These are phyloP conservation scores for Metarhizium sp. DNA, from an alignment of 2,329 filamentous ascomycete genomes.

Conservation along the genomic window DNA sequence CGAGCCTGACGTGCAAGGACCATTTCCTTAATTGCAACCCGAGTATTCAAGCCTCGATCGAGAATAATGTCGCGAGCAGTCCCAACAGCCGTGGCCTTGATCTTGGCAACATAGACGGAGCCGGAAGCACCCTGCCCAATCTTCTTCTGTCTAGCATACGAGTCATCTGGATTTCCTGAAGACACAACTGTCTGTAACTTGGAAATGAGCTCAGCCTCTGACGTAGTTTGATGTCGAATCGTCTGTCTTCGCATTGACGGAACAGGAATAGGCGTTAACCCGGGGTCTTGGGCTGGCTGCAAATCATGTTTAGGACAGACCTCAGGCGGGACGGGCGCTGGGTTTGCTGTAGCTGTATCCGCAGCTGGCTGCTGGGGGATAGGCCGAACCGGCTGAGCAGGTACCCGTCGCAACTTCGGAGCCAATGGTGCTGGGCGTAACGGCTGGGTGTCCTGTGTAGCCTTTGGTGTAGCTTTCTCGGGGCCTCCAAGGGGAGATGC, in stretches of 20 bases:
- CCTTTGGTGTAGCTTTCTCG: background rate
- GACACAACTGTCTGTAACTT: constrained; percentile 88
- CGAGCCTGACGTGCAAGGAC: constrained; percentile 90
- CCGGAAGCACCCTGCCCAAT: constrained; percentile 96
- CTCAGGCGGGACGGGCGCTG: background rate
- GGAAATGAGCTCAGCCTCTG: constrained; percentile 76
- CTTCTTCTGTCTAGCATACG: constrained; percentile 98
- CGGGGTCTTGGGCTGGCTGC: background rate
- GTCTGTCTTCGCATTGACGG: constrained; percentile 70
- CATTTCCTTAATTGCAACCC: constrained; percentile 99
- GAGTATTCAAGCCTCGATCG: constrained; percentile 67
- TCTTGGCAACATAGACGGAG: constrained; percentile 91
- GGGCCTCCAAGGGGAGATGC: background rate
- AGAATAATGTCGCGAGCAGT: constrained; percentile 69
- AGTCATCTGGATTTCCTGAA: constrained; percentile 83
- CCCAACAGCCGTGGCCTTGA: constrained; percentile 74
- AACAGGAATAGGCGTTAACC: background rate
- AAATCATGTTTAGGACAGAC: background rate
- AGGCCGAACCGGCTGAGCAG: background rate
- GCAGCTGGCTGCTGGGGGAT: background rate
- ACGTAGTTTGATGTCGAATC: constrained; percentile 61
- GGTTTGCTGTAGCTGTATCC: background rate
- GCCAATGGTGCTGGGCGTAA: background rate
- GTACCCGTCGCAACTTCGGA: background rate
- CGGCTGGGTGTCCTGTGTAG: background rate